These are phyloP conservation scores for Earliella scabrosa DNA, from an alignment of 1,284 basidiomycete species.

Conservation along the genomic window DNA sequence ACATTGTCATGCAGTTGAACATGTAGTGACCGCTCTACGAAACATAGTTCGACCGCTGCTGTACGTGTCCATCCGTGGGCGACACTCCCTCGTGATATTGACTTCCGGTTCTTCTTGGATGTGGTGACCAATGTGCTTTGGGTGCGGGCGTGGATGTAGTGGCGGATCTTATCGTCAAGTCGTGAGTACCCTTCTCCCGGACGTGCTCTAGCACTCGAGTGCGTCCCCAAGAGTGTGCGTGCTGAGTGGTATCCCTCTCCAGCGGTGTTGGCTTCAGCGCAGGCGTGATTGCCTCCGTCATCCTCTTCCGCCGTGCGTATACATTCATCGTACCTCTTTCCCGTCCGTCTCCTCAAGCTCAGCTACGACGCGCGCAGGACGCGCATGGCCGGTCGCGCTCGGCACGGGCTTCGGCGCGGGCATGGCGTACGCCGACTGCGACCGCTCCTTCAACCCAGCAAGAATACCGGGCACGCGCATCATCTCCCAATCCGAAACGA, in stretches of 20 bases:
- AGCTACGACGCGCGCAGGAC: conserved; percentile 59
- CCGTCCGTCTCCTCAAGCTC: conserved; percentile 2
- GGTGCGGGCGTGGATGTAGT: conserved; percentile 49
- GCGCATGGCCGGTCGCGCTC: conserved; percentile 95
- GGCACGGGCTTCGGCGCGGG: conserved; percentile 91
- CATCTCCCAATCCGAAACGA: conserved; percentile 41
- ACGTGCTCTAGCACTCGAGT: background rate
- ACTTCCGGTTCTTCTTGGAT: conserved; percentile 3
- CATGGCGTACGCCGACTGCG: conserved; percentile 93
- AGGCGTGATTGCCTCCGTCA: conserved; percentile 92
- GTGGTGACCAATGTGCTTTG: background rate
- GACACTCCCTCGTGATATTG: background rate
- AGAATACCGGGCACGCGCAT: conserved; percentile 90
- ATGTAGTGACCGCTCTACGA: background rate
- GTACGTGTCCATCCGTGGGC: conserved; percentile 55
- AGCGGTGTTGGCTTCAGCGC: conserved; percentile 95
- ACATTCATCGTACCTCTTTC: background rate
- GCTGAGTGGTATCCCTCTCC: conserved; percentile 27
- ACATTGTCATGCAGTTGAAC: background rate
- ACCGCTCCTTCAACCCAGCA: conserved; percentile 94
- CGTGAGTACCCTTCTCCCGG: conserved; percentile 51
- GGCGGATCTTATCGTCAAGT: conserved; percentile 80
- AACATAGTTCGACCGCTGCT: conserved; percentile 86
- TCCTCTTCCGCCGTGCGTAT: conserved; percentile 92
- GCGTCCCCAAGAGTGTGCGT: background rate